Evolutionary conservation across 805 yeast genomes (phyloP), one percentile per base, ranked within the genome.

Genomic region (Hanseniaspora thailandica): DNA sequence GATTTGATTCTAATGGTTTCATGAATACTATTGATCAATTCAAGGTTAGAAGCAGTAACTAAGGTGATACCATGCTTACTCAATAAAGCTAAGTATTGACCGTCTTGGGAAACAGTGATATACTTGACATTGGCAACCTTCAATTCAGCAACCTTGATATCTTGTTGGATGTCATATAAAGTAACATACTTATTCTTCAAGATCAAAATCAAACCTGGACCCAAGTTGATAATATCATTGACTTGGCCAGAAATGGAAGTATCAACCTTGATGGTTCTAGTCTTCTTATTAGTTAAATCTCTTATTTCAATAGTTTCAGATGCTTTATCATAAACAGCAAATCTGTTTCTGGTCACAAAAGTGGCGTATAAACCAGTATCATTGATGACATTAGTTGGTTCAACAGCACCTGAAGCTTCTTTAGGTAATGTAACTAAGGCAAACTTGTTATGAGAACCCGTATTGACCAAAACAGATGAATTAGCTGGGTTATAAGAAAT

Each of bases 1-100:
- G 94, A 82, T 73, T 93, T 93, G 63, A 93, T 87, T 67, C 98
- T 76, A 60, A 93, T 93, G 3, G 97, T 90, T 73, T 93, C 99
- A 66, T 88, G 97, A 79, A 88, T 76, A 1, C 95, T 80, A 52
- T 90, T 81, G 39, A 88, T 73, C 55, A 80, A 70, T 64, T 86
- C 88, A 61, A 90, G 75, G 58, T 79, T 82, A 66, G 81, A 83
- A 39, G 47, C 20, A 61, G 80, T 81, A 28, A 89, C 95, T 61
- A 93, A 81, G 13, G 95, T 84, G 61, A 93, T 85, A 20, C 93
- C 84, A 69, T 93, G 99, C 67, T 90, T 93, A 22, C 95, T 80
- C 66, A 88, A 75, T 53, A 93, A 72, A 1, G 98, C 98, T 58
- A 88, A 76, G 63, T 86, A 78, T 64, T 84, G 84, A 43, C 94